A percentile compares a stretch with the other conserved stretches of the same genome.
Evolutionary conservation across 345 rosid genomes (phyloP).

Genomic region (Corchorus capsularis): DNA sequence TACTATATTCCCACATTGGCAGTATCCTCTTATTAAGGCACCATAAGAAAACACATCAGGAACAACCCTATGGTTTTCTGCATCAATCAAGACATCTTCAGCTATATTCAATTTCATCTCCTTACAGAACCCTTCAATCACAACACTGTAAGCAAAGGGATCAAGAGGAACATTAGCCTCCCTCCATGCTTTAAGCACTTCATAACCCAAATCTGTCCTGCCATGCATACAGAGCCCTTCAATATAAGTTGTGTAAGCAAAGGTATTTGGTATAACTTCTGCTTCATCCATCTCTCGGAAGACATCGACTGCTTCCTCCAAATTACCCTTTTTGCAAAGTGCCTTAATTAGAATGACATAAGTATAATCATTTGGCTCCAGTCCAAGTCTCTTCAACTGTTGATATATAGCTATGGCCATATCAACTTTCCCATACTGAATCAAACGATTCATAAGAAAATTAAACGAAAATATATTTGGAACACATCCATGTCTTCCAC

Average conservation of each 20-base stretch:
- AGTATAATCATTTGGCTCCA: slow-evolving; percentile 55
- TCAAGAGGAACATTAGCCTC: slow-evolving; percentile 35
- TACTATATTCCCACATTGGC: slow-evolving; percentile 43
- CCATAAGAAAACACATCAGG: slow-evolving; percentile 47
- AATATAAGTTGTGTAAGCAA: slow-evolving; percentile 54
- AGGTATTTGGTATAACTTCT: slow-evolving; percentile 40
- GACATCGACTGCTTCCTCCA: slow-evolving; percentile 44
- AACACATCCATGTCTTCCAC: slow-evolving; percentile 34
- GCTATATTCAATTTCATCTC: slow-evolving; percentile 66
- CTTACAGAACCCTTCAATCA: slow-evolving; percentile 58
- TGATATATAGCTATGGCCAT: slow-evolving; percentile 44
- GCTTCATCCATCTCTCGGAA: slow-evolving; percentile 49
- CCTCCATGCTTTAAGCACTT: slow-evolving; percentile 32
- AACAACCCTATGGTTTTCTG: slow-evolving; percentile 49
- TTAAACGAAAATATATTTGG: slow-evolving; percentile 48
- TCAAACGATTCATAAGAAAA: slow-evolving; percentile 60
- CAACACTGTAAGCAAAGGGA: slow-evolving; percentile 41
- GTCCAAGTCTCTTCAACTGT: slow-evolving; percentile 49
- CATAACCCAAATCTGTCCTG: slow-evolving; percentile 44
- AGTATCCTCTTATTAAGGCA: slow-evolving; percentile 47
- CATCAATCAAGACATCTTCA: slow-evolving; percentile 36
- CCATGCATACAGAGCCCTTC: slow-evolving; percentile 64
- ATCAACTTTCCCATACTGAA: slow-evolving; percentile 43
- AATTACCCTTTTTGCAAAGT: slow-evolving; percentile 53
- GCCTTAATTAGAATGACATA: slow-evolving; percentile 64